Evolutionary conservation across 2,329 filamentous ascomycete species (phyloP).

Genomic region (Gnomoniopsis sp.): DNA sequence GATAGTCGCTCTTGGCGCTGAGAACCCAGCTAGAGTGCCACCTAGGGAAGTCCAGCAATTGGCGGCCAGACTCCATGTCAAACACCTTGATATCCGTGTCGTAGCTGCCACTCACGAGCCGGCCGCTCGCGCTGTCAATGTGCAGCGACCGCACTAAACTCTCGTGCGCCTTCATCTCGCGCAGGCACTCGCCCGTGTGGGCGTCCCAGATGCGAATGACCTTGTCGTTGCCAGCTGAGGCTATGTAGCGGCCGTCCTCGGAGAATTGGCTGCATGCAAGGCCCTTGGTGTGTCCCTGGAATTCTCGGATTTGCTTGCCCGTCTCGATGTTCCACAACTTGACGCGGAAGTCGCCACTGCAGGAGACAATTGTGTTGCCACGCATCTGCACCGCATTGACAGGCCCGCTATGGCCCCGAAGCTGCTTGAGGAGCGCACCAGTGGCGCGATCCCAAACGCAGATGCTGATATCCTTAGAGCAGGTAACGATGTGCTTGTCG

Average conservation of each 20-base stretch:
- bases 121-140: constrained; percentile 80
- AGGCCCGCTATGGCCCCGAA: constrained; percentile 83
- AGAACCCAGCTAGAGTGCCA: constrained; percentile 98
- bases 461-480: constrained; percentile 92
- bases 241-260: constrained; percentile 88
- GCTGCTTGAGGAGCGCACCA: constrained; percentile 69
- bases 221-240: constrained; percentile 92
- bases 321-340: constrained; percentile 95
- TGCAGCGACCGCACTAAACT: constrained; percentile 87
- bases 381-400: constrained; percentile 96
- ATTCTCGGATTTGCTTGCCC: constrained; percentile 85
- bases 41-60: constrained; percentile 81
- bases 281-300: constrained; percentile 85
- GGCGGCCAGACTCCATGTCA: constrained; percentile 74
- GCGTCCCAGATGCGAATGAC: constrained; percentile 96
- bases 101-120: constrained; percentile 89
- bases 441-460: constrained; percentile 90
- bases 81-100: constrained; percentile 95
- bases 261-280: constrained; percentile 95
- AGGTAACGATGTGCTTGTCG: constrained; percentile 88
- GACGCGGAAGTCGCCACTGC: constrained; percentile 87
- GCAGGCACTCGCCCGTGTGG: constrained; percentile 79
- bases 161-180: constrained; percentile 77
- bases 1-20: constrained; percentile 92
- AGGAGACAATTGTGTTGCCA: constrained; percentile 88